These are phyloP conservation scores for Epichloe gansuensis DNA, from an alignment of 2,329 filamentous ascomycete genomes.

Conservation along the genomic window DNA sequence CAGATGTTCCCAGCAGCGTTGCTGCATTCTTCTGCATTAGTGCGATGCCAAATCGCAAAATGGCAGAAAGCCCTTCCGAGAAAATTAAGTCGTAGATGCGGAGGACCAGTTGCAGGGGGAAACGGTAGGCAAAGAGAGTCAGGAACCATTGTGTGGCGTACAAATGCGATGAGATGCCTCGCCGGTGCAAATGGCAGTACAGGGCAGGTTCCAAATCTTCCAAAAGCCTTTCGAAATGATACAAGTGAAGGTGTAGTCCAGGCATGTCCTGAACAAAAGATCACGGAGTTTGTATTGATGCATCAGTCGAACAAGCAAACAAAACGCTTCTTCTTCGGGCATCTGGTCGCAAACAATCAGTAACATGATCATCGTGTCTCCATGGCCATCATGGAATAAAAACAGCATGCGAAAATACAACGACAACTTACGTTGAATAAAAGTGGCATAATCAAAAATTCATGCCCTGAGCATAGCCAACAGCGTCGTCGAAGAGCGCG, in stretches of 20 bases:
- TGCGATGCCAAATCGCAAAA: conserved; percentile 87
- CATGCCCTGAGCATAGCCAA: conserved; percentile 97
- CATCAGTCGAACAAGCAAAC: conserved; percentile 85
- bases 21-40: conserved; percentile 91
- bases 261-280: conserved; percentile 91
- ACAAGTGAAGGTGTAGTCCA: conserved; percentile 82
- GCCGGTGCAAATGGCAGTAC: conserved; percentile 84
- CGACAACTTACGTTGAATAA: conserved; percentile 66
- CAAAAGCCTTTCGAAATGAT: conserved; percentile 86
- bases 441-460: conserved; percentile 93
- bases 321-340: conserved; percentile 95
- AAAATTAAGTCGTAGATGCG: conserved; percentile 94
- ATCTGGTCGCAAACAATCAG: conserved; percentile 43
- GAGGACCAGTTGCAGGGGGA: conserved; percentile 88
- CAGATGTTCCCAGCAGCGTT: conserved; percentile 68
- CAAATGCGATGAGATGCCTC: conserved; percentile 77
- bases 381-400: too few relatives aligned
- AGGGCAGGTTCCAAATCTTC: conserved; percentile 91
- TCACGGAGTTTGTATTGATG: conserved; percentile 90
- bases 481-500: conserved; percentile 83
- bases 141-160: conserved; percentile 99
- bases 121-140: conserved; percentile 95
- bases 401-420: neutral
- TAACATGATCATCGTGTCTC: neutral
- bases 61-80: conserved; percentile 83